These are phyloP conservation scores for Gnomoniopsis sp. DNA, from an alignment of 2,329 filamentous ascomycete genomes.

Conservation along the genomic window DNA sequence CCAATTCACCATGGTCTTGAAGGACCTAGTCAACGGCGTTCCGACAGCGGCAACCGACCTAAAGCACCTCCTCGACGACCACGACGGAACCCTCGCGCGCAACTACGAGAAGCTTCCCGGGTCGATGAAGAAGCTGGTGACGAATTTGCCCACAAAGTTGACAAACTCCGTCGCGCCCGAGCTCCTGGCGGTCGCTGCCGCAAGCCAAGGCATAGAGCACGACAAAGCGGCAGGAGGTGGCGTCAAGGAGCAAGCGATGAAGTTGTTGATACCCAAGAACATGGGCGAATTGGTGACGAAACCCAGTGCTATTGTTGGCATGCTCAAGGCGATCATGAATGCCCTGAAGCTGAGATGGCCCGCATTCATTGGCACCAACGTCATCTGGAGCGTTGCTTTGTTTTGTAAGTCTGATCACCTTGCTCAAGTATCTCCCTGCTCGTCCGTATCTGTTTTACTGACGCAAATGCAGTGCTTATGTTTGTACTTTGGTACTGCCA, in stretches of 20 bases:
- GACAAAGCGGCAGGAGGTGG: constrained; percentile 42
- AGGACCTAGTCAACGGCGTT: constrained; percentile 87
- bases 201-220: constrained; percentile 59
- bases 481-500: constrained; percentile 98
- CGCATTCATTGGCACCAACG: constrained; percentile 85
- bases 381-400: constrained; percentile 83
- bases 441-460: neutral
- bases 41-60: constrained; percentile 93
- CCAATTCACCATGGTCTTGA: constrained; percentile 85
- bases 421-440: neutral
- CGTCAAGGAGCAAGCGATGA: constrained; percentile 53
- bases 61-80: constrained; percentile 57
- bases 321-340: constrained; percentile 87
- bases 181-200: constrained; percentile 73
- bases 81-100: constrained; percentile 56
- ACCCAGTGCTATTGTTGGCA: constrained; percentile 77
- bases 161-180: constrained; percentile 75
- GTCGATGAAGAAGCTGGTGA: constrained; percentile 82
- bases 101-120: constrained; percentile 67
- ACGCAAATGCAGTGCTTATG: constrained; percentile 62
- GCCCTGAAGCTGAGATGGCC: constrained; percentile 86
- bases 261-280: constrained; percentile 66
- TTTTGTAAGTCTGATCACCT: constrained; percentile 58
- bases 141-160: constrained; percentile 77
- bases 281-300: constrained; percentile 79